Evolutionary conservation across 441 rosid genomes (phyloP).

Genomic region (Populus tomentosa): DNA sequence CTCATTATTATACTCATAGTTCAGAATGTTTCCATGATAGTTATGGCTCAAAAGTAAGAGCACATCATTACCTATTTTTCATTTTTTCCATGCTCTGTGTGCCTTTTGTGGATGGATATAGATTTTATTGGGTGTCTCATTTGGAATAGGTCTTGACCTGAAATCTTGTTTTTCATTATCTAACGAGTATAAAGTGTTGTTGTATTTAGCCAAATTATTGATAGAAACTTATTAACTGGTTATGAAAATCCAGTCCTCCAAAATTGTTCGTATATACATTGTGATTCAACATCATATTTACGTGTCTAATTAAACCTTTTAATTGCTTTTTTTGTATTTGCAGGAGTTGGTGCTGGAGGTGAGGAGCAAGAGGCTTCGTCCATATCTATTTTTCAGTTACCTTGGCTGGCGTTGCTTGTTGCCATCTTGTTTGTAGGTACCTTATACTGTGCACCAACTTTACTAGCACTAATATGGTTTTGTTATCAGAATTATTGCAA

Average conservation of each 20-base stretch:
- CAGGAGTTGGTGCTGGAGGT: conserved; percentile 99
- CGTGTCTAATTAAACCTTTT: not conserved
- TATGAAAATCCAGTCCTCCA: conserved; percentile 3
- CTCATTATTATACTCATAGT: not conserved
- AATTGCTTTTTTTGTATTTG: conserved; percentile 11
- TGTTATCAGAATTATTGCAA: not conserved
- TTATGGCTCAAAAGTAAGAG: not conserved
- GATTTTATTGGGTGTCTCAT: not conserved
- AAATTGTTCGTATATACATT: not conserved
- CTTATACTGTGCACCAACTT: conserved; percentile 42
- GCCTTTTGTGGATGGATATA: not conserved
- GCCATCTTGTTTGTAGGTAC: conserved; percentile 98
- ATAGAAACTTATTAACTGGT: not conserved
- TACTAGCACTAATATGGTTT: not conserved
- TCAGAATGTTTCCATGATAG: conserved; percentile 4
- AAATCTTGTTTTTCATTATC: not conserved
- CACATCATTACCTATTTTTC: not conserved
- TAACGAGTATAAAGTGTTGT: not conserved
- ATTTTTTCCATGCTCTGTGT: not conserved
- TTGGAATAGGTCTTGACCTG: not conserved
- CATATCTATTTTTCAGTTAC: conserved; percentile 73
- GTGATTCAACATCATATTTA: not conserved
- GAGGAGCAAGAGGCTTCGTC: conserved; percentile 81
- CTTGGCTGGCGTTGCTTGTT: conserved; percentile 75
- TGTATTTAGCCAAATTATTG: not conserved